Percentiles rank a stretch among this genome's conserved stretches.
Evolutionary conservation across 2,329 filamentous ascomycete genomes (phyloP).

Genomic region (Aspergillus sp.): DNA sequence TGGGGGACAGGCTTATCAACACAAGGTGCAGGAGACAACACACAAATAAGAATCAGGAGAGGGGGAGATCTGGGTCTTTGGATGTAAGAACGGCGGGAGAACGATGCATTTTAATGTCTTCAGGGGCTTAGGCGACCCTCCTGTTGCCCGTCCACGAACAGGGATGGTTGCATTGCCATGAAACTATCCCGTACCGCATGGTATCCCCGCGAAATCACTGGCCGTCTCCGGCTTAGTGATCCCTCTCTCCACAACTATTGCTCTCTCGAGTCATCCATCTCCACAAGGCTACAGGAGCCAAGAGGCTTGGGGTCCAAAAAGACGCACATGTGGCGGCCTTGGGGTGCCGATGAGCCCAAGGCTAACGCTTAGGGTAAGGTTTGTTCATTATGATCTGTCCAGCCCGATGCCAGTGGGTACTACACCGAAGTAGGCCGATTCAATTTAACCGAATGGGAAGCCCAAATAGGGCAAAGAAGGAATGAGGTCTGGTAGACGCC

Average conservation of each 20-base stretch:
- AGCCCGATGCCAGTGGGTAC: no score
- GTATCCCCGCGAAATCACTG: background rate
- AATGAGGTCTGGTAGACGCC: background rate
- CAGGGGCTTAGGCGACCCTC: background rate
- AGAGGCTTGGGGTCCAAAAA: slow-evolving; percentile 9
- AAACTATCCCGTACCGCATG: background rate
- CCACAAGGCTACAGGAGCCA: slow-evolving; percentile 2
- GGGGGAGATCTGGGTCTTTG: slow-evolving; percentile 1
- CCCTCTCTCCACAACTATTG: background rate
- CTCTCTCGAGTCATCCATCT: background rate
- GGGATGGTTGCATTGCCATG: background rate
- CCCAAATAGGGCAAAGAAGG: no score
- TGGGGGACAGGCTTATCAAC: background rate
- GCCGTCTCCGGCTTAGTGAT: background rate
- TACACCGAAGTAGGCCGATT: no score
- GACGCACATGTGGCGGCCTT: slow-evolving; percentile 4
- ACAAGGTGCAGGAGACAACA: background rate
- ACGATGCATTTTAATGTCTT: slow-evolving; percentile 2
- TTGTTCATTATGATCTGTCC: background rate
- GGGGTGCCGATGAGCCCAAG: background rate
- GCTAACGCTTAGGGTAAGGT: background rate
- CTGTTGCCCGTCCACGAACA: background rate
- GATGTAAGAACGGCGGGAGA: background rate
- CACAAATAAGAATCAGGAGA: slow-evolving; percentile 9
- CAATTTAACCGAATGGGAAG: no score